phyloP scores from a whole-genome alignment of 805 yeast species.

The Candida xiaguanensis region DNA sequence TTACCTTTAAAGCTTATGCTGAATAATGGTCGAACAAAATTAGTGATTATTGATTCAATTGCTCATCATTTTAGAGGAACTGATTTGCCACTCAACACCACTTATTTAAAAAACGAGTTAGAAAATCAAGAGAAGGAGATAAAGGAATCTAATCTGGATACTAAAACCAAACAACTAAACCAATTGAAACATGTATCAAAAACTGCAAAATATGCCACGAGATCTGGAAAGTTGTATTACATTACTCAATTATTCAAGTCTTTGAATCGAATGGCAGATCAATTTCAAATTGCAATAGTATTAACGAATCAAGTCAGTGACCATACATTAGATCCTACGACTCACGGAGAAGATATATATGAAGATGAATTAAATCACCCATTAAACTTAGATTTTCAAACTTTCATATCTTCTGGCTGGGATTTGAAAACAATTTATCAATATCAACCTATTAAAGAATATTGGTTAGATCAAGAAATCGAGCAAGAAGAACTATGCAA shows the following conservation, averaged over 20 bases:
- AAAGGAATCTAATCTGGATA: conserved; percentile 11
- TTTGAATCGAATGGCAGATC: conserved; percentile 46
- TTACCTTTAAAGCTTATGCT: conserved; percentile 48
- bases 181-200: conserved; percentile 19
- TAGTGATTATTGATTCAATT: conserved; percentile 76
- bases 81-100: conserved; percentile 31
- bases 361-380: conserved; percentile 22
- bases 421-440: conserved; percentile 35
- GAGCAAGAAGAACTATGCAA: conserved; percentile 4
- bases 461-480: conserved; percentile 6
- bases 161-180: conserved; percentile 15
- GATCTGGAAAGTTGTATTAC: conserved; percentile 40
- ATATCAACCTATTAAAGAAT: neutral
- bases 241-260: conserved; percentile 42
- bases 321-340: conserved; percentile 27
- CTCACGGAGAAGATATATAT: conserved; percentile 12
- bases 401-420: conserved; percentile 79
- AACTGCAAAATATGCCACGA: conserved; percentile 20
- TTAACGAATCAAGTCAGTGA: conserved; percentile 82
- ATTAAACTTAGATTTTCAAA: conserved; percentile 56
- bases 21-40: conserved; percentile 37
- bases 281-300: conserved; percentile 55
- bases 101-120: conserved; percentile 24
- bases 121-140: conserved; percentile 15
- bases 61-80: conserved; percentile 77